Evolutionary conservation across 257 asterid species (phyloP).

Genomic region (Jacaranda copaia): DNA sequence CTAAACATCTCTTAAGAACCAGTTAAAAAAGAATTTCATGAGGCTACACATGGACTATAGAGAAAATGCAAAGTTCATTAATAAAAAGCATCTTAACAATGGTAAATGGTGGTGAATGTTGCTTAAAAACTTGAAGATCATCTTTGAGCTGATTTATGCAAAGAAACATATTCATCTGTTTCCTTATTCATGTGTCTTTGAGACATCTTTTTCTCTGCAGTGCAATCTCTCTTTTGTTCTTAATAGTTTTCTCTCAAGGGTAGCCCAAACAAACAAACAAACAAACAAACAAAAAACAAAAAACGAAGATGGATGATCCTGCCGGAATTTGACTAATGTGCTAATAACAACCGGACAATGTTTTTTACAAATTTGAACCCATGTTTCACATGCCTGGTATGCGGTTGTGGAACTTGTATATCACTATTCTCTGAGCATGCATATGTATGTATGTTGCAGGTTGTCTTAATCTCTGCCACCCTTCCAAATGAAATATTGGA

Average conservation of each 20-base stretch:
- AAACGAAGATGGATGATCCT: too few species aligned
- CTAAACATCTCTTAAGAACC: neutral
- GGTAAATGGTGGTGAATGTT: neutral
- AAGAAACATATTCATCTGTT: too few species aligned
- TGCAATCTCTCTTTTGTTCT: neutral
- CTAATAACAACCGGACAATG: neutral
- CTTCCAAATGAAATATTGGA: constrained; percentile 98
- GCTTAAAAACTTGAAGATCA: neutral
- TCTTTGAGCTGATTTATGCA: neutral
- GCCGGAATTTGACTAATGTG: neutral
- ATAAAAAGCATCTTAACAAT: neutral
- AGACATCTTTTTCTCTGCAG: neutral
- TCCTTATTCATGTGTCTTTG: neutral
- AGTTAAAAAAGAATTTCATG: neutral
- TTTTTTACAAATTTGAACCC: neutral
- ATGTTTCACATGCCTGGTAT: neutral
- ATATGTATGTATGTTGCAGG: constrained; percentile 53
- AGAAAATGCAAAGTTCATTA: neutral
- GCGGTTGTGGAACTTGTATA: constrained; percentile 17
- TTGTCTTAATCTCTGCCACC: constrained; percentile 92
- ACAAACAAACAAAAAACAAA: too few species aligned
- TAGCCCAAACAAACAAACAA: too few species aligned
- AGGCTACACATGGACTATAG: neutral
- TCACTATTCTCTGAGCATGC: constrained; percentile 20
- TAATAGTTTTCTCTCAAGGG: too few species aligned